Evolutionary conservation across 2,329 filamentous ascomycete species (phyloP), one percentile per base, ranked within the genome.

Genomic region (Ophiostoma himal-ulmi): DNA sequence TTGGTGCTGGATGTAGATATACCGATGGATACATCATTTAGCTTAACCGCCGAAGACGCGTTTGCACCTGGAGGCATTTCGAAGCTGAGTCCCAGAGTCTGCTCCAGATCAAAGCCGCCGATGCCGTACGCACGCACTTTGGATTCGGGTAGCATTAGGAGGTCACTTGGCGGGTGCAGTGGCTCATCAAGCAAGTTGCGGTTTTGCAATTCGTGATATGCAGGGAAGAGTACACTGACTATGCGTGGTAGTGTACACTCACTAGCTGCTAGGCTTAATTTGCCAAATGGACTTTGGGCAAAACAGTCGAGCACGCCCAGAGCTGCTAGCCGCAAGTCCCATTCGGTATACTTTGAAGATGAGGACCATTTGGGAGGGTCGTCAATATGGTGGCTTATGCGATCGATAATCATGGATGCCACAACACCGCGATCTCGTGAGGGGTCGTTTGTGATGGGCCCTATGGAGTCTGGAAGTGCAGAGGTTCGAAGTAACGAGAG

Each of bases 181-280:
- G 72, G 71, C 64, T 73, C 70, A 7, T 57, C 48, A 0, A 71
- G 66, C 22, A 71, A 5, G 11, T 71, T 69, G 1, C 72, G 26
- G 17, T 72, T 69, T 1, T 70, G 73, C 22, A 74, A 68, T 60
- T 74, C 71, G 8, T 54, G 52, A 20, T 73, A 74, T 3, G 73
- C 73, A 1, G 71, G 54, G 30, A 73, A 71, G 26, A 74, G 65
- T 5, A 66, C 71, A 34, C 64, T 68, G 36, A 96, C 89, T 0
- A 97, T 81, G 3, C 92, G 87, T 0, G 91, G 92, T 20, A 96
- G 86, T 14, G 88, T 88, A 57, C 85, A 86, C 3, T 85, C 84
- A 77, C 95, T 91, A 5, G 82, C 80, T 0, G 90, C 90, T 10
- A 97, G 83, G 65, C 91, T 86, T 34, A 82, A 77, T 1, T 86